These are phyloP conservation scores for Tremella yokohamensis DNA, from an alignment of 768 basidiomycete genomes.

Conservation along the genomic window DNA sequence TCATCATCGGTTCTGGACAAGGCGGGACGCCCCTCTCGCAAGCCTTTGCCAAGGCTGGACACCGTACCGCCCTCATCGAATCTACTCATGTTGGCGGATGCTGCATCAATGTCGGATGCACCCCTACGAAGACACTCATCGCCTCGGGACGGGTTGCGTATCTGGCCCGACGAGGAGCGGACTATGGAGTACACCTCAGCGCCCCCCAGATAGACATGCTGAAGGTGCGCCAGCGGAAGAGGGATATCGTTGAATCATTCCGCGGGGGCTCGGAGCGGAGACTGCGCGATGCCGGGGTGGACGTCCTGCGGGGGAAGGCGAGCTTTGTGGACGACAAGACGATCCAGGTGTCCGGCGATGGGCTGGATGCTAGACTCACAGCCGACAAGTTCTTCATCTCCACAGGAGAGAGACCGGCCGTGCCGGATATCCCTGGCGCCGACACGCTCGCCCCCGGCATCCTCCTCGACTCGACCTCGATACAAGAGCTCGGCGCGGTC, in stretches of 20 bases:
- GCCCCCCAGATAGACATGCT: constrained; percentile 7
- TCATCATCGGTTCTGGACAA: constrained; percentile 22
- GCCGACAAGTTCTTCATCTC: constrained; percentile 21
- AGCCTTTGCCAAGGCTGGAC: constrained; percentile 18
- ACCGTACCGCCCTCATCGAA: constrained; percentile 15
- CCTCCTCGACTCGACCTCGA: constrained; percentile 18
- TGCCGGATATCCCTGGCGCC: constrained; percentile 10
- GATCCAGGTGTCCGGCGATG: constrained; percentile 5
- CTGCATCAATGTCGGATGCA: constrained; percentile 24
- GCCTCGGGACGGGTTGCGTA: constrained; percentile 16
- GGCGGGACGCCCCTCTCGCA: constrained; percentile 16
- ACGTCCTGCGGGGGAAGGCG: constrained; percentile 12
- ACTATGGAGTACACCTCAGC: constrained; percentile 14
- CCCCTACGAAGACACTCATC: constrained; percentile 24
- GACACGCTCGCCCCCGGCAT: constrained; percentile 13
- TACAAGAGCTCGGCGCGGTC: constrained; percentile 22
- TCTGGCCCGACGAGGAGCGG: constrained; percentile 13
- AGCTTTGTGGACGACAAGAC: constrained; percentile 18
- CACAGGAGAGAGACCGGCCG: constrained; percentile 17
- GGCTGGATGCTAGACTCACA: constrained; percentile 7
- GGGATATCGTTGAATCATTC: constrained; percentile 15
- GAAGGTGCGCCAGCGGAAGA: constrained; percentile 16
- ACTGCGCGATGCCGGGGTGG: constrained; percentile 13
- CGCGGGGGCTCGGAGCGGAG: constrained; percentile 10
- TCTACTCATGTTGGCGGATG: constrained; percentile 19